These are phyloP conservation scores for Clarireedia homoeocarpa DNA, from an alignment of 2,329 filamentous ascomycete species.

Conservation along the genomic window DNA sequence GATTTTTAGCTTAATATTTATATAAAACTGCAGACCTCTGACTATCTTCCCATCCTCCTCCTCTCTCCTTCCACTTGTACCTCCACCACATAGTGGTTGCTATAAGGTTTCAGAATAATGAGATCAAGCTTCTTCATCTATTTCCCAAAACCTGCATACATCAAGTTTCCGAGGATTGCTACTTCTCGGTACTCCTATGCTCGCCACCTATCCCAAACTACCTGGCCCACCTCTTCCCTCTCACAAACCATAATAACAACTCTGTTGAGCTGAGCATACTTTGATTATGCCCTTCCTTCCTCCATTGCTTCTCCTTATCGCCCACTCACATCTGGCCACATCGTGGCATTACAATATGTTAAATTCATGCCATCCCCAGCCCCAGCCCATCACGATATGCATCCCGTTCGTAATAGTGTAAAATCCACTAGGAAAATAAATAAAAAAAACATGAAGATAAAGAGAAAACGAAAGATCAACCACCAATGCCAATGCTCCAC, in stretches of 20 bases:
- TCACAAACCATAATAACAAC: not conserved
- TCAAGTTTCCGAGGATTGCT: no score
- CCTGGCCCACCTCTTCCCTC: not conserved
- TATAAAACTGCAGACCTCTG: no score
- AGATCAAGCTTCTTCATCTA: no score
- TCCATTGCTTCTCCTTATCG: not conserved
- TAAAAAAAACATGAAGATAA: not conserved
- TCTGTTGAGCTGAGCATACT: not conserved
- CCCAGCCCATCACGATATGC: not conserved
- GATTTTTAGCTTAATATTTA: no score
- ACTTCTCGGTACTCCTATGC: not conserved
- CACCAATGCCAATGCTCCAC: slow-evolving; percentile 1
- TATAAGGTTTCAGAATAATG: no score
- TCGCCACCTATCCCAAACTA: not conserved
- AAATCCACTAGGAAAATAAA: not conserved
- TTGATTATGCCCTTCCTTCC: not conserved
- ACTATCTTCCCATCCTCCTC: no score
- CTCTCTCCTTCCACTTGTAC: no score
- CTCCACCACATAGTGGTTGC: no score
- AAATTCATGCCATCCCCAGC: not conserved
- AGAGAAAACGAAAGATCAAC: not conserved
- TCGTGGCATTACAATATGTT: not conserved
- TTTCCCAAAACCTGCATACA: no score
- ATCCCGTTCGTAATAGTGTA: no score
- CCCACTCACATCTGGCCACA: not conserved